Evolutionary conservation across 2,329 filamentous ascomycete genomes (phyloP).

Genomic region (Lizonia empirigonia): DNA sequence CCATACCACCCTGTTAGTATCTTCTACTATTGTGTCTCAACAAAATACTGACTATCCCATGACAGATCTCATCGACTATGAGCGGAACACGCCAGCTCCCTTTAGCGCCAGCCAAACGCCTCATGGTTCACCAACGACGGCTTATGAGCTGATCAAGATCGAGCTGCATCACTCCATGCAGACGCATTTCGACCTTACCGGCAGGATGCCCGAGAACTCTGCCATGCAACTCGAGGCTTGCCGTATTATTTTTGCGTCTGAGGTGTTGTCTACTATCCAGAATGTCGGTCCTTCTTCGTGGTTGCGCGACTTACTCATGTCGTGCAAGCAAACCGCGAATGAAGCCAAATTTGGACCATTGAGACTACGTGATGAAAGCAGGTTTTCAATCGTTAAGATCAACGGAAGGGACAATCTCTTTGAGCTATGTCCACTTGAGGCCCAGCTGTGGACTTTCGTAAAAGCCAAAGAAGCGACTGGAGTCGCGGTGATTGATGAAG

Average conservation of each 20-base stretch:
- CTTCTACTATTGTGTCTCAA: neutral
- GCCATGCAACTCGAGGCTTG: conserved; percentile 36
- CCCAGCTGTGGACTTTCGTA: conserved; percentile 25
- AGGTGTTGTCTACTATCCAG: conserved; percentile 16
- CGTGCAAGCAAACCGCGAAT: conserved; percentile 22
- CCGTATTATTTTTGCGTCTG: conserved; percentile 35
- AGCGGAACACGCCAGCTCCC: conserved; percentile 28
- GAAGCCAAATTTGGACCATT: conserved; percentile 31
- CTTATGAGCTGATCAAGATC: conserved; percentile 33
- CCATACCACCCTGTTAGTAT: conserved; percentile 30
- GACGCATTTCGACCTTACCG: conserved; percentile 26
- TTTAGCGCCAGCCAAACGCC: conserved; percentile 30
- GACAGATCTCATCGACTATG: conserved; percentile 30
- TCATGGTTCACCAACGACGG: conserved; percentile 31
- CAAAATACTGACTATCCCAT: neutral
- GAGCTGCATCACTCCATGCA: conserved; percentile 34
- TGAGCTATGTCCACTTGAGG: conserved; percentile 32
- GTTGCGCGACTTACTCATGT: conserved; percentile 35
- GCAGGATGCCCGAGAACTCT: conserved; percentile 27
- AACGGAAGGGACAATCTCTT: conserved; percentile 24
- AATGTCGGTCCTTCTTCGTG: conserved; percentile 19
- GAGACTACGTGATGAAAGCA: conserved; percentile 21
- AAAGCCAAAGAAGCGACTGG: conserved; percentile 10
- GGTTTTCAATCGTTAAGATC: conserved; percentile 7
- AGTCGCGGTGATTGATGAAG: conserved; percentile 10